phyloP scores from a whole-genome alignment of 2,329 filamentous ascomycete species.

The Epichloe sp. region DNA sequence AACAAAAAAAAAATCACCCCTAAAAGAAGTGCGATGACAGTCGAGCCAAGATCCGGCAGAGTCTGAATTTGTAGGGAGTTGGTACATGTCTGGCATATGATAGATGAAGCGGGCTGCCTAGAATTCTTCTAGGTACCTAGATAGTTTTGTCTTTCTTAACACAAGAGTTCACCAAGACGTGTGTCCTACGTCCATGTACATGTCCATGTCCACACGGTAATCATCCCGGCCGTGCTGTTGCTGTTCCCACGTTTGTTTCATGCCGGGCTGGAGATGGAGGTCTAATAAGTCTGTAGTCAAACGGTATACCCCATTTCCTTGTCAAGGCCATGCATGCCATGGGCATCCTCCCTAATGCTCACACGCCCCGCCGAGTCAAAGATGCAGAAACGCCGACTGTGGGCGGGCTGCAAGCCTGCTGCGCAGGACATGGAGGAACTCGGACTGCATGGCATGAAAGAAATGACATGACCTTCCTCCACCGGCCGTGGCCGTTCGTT shows the following conservation, averaged over 20 bases:
- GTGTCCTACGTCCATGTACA: too few species aligned
- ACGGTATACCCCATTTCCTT: slow-evolving; percentile 9
- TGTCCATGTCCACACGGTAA: too few species aligned
- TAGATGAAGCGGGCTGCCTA: not conserved
- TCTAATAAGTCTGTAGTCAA: slow-evolving; percentile 10
- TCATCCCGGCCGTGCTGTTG: too few species aligned
- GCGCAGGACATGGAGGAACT: too few species aligned
- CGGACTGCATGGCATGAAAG: too few species aligned
- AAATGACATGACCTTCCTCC: too few species aligned
- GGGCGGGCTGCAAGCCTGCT: too few species aligned
- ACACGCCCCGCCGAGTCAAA: too few species aligned
- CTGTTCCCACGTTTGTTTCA: slow-evolving; percentile 3
- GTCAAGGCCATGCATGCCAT: too few species aligned
- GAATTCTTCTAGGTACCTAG: slow-evolving; percentile 2
- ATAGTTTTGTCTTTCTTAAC: slow-evolving; percentile 3
- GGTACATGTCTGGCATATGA: not conserved
- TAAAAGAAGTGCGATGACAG: not conserved
- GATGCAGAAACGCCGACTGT: too few species aligned
- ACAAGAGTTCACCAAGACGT: not conserved
- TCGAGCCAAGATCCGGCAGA: not conserved
- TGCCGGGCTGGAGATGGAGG: slow-evolving; percentile 13
- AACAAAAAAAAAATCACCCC: not conserved
- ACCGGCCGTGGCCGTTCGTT: too few species aligned
- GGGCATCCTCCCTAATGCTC: too few species aligned
- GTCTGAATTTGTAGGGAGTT: not conserved